Evolutionary conservation across 345 rosid genomes (phyloP), one percentile per base, ranked within the genome.

Genomic region (Arabidopsis thaliana): DNA sequence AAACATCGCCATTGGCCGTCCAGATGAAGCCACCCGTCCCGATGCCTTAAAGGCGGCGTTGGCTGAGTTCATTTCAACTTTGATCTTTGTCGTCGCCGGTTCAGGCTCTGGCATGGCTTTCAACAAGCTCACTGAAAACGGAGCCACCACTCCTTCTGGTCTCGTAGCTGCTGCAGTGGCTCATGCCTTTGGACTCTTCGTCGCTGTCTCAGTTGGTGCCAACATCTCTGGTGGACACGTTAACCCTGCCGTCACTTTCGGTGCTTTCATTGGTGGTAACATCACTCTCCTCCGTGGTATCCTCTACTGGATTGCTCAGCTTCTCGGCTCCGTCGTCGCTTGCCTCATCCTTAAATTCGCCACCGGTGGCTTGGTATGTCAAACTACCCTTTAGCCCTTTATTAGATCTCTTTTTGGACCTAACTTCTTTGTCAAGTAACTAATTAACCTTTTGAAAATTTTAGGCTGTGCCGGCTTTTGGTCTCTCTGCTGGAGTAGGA

Each of bases 141-240:
- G 88, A 7, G 77, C 91, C 68, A 72, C 83, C 62, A 90, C 93
- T 49, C 98, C 98, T 0, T 71, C 91, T 0, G 96, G 98, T n/a
- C 91, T 93, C 5, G 82, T 93, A 0, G 85, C 96, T 4, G 96
- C 96, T 4, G 46, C 96, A 8, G 37, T 93, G 1, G 96, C 98
- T 52, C 97, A 93, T 14, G 98, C 80, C 13, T 93, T 93, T 40
- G 97, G 51, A 8, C 93, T 93, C 4, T 93, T 93, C 34, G 98
- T 88, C 0, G 98, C 85, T 5, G 98, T 90, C 44, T 58, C 98
- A 4, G 91, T 93, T 7, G 83, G 84, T 8, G 95, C 95, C 45
- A 93, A 86, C 83, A 93, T 93, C 81, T 93, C 97, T 56, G 98
- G 96, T 0, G 98, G 98, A 65, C 98, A 93, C 65, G 98, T 93